phyloP scores from a whole-genome alignment of 1,139 yeast genomes.

The Protomyces gravidus region DNA sequence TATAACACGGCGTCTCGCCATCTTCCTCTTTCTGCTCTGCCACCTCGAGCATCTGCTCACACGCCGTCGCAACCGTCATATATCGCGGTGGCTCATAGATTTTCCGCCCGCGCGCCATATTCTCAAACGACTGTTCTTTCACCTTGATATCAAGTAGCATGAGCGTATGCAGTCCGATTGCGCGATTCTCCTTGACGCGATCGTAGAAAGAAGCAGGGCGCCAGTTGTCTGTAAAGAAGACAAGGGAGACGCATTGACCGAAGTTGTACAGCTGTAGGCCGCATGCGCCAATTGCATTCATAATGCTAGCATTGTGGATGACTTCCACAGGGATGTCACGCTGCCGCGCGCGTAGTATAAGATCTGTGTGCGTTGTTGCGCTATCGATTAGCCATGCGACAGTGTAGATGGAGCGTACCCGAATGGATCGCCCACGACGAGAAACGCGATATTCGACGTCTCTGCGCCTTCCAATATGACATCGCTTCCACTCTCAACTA shows the following conservation, averaged over 20 bases:
- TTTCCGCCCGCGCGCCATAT: constrained; percentile 85
- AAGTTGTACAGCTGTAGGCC: constrained; percentile 91
- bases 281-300: constrained; percentile 98
- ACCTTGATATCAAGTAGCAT: constrained; percentile 88
- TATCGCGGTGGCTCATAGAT: constrained; percentile 96
- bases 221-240: constrained; percentile 92
- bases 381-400: constrained; percentile 20
- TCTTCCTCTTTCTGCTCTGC: constrained; percentile 66
- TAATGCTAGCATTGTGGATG: constrained; percentile 91
- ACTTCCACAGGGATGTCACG: constrained; percentile 70
- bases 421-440: constrained; percentile 95
- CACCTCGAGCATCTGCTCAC: constrained; percentile 76
- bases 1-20: constrained; percentile 48
- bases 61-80: constrained; percentile 88
- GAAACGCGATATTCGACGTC: constrained; percentile 66
- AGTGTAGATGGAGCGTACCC: constrained; percentile 45
- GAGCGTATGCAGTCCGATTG: constrained; percentile 84
- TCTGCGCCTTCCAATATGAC: constrained; percentile 72
- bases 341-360: constrained; percentile 85
- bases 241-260: constrained; percentile 94
- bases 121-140: constrained; percentile 91
- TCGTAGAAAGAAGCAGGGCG: constrained; percentile 92
- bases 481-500: constrained; percentile 87
- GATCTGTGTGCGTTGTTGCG: constrained; percentile 95
- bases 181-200: constrained; percentile 82